Percentiles rank a stretch among this genome's conserved stretches.
These are phyloP conservation scores for Tinospora cordifolia DNA, from an alignment of 164 flowering plant species.

Conservation along the genomic window DNA sequence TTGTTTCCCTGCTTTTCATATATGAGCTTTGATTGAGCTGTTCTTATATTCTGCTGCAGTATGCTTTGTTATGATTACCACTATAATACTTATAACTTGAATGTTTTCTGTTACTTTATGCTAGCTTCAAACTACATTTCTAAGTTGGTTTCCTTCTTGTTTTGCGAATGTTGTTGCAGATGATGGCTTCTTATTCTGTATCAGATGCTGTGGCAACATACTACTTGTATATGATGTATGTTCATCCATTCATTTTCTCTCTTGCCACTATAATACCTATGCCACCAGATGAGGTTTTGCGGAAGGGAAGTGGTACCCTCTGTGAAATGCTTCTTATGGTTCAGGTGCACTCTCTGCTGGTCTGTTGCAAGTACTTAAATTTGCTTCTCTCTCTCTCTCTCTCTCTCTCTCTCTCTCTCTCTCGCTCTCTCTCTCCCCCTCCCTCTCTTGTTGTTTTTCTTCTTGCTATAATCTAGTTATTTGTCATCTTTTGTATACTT, in stretches of 20 bases:
- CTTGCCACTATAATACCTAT: constrained; percentile 97
- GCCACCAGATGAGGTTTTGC: constrained; percentile 99
- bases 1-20: not conserved
- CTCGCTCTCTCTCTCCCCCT: too few species aligned
- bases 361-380: not conserved
- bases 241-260: constrained; percentile 98
- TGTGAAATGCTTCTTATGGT: constrained; percentile 99
- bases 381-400: not conserved
- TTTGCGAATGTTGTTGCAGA: constrained; percentile 42
- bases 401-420: not conserved
- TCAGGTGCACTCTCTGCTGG: constrained; percentile 49
- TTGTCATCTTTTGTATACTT: not conserved
- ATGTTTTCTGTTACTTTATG: not conserved
- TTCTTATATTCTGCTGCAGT: too few species aligned
- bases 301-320: constrained; percentile 99
- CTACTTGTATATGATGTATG: constrained; percentile 95
- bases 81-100: not conserved
- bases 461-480: not conserved
- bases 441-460: too few species aligned
- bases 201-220: constrained; percentile 99
- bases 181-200: constrained; percentile 99
- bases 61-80: too few species aligned
- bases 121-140: not conserved
- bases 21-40: too few species aligned
- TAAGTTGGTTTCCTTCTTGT: constrained; percentile 15